These are phyloP conservation scores for Phytophthora citrophthora DNA, from an alignment of 352 stramenopile genomes.

Conservation along the genomic window DNA sequence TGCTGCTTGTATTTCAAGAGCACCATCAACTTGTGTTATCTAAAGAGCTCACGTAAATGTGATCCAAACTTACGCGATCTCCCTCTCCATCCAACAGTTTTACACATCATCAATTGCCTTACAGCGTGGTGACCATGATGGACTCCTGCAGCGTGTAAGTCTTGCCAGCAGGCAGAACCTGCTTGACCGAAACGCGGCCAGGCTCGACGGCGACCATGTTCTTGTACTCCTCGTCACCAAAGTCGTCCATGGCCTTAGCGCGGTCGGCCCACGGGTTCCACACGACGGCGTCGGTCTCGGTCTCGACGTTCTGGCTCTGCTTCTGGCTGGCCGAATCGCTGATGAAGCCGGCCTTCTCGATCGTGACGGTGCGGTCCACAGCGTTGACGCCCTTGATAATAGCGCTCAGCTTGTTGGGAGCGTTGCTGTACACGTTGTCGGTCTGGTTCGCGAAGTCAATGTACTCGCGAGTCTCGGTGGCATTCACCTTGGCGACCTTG, in stretches of 20 bases:
- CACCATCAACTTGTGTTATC: too few relatives aligned
- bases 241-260: conserved; percentile 92
- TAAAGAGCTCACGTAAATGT: too few relatives aligned
- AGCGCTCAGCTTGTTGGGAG: conserved; percentile 53
- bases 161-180: conserved; percentile 46
- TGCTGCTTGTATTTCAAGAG: too few relatives aligned
- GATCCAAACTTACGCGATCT: background rate
- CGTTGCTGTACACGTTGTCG: conserved; percentile 88
- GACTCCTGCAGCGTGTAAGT: conserved; percentile 51
- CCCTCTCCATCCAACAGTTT: conserved; percentile 15
- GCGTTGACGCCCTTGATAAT: conserved; percentile 52
- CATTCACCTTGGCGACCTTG: conserved; percentile 79
- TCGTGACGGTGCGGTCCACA: conserved; percentile 53
- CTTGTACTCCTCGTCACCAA: conserved; percentile 94
- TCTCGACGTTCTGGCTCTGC: conserved; percentile 15
- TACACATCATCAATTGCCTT: conserved; percentile 18
- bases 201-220: conserved; percentile 96
- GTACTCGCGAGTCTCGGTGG: conserved; percentile 57
- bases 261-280: conserved; percentile 95
- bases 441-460: conserved; percentile 78
- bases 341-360: conserved; percentile 66
- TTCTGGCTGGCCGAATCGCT: conserved; percentile 23
- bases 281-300: conserved; percentile 81
- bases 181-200: conserved; percentile 69
- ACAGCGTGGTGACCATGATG: conserved; percentile 26